Percentiles rank a stretch among this genome's conserved stretches.
phyloP scores from a whole-genome alignment of 2,329 filamentous ascomycete genomes.

The Penicillium palitans region DNA sequence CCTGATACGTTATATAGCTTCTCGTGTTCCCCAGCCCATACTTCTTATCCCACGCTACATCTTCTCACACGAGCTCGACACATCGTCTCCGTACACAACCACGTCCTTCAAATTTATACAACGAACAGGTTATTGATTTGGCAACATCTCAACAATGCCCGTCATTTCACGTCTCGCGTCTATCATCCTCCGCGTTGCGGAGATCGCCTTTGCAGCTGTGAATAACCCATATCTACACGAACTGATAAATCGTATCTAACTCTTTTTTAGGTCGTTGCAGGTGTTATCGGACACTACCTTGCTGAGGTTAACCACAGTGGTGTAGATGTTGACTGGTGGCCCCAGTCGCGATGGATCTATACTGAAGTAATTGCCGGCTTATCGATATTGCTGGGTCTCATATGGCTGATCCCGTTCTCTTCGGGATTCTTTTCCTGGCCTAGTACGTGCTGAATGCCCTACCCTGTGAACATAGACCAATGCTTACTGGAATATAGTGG shows the following conservation, averaged over 20 bases:
- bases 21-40: constrained; percentile 4
- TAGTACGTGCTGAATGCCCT: constrained; percentile 28
- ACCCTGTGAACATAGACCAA: not conserved
- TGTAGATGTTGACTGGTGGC: constrained; percentile 50
- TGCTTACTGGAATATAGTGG: constrained; percentile 45
- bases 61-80: not conserved
- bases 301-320: constrained; percentile 42
- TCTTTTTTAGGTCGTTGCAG: constrained; percentile 56
- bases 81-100: not conserved
- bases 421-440: constrained; percentile 69
- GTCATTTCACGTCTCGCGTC: constrained; percentile 57
- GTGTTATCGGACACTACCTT: constrained; percentile 67
- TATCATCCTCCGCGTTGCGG: constrained; percentile 59
- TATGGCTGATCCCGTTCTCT: constrained; percentile 73
- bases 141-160: constrained; percentile 44
- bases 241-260: constrained; percentile 12
- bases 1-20: constrained; percentile 19
- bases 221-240: constrained; percentile 20
- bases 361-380: constrained; percentile 69
- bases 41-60: not conserved
- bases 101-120: not conserved
- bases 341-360: constrained; percentile 70
- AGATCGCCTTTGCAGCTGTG: constrained; percentile 71
- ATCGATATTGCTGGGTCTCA: constrained; percentile 65
- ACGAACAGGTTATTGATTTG: not conserved